A percentile compares a stretch with the other conserved stretches of the same genome.
These are phyloP conservation scores for Neurospora pannonica DNA, from an alignment of 495 filamentous ascomycete genomes.

Conservation along the genomic window DNA sequence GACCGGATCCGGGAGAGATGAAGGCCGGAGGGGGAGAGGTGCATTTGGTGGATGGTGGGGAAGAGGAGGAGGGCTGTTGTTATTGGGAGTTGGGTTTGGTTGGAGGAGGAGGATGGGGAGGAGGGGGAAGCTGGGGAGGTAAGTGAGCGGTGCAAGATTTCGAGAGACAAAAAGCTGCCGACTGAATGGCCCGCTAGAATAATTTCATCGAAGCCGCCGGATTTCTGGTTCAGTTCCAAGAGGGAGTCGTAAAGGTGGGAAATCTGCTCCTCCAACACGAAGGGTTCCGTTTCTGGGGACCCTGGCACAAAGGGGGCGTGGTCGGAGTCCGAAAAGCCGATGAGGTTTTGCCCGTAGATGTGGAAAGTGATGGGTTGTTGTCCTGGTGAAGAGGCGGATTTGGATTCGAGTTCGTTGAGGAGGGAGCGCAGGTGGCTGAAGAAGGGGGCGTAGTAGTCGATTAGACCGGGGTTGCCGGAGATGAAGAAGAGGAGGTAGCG, in stretches of 20 bases:
- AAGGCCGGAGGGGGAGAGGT: slow-evolving; percentile 51
- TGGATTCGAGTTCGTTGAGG: slow-evolving; percentile 19
- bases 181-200: slow-evolving; percentile 81
- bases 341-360: slow-evolving; percentile 62
- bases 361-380: slow-evolving; percentile 24
- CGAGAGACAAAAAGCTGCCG: slow-evolving; percentile 67
- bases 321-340: slow-evolving; percentile 56
- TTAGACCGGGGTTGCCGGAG: slow-evolving; percentile 79
- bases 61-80: slow-evolving; percentile 55
- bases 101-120: slow-evolving; percentile 58
- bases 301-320: slow-evolving; percentile 27
- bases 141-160: slow-evolving; percentile 48
- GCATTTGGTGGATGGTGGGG: slow-evolving; percentile 69
- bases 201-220: slow-evolving; percentile 36
- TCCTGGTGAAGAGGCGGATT: not conserved
- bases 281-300: slow-evolving; percentile 20
- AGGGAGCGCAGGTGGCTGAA: slow-evolving; percentile 34
- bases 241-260: slow-evolving; percentile 30
- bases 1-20: slow-evolving; percentile 43
- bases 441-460: slow-evolving; percentile 72
- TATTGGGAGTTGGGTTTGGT: not conserved
- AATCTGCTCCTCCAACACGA: slow-evolving; percentile 57
- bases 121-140: not conserved
- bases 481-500: slow-evolving; percentile 51
- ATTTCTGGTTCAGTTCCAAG: slow-evolving; percentile 8